Evolutionary conservation across 2,329 filamentous ascomycete species (phyloP), one percentile per base, ranked within the genome.

Genomic region (Myriangium duriaei): DNA sequence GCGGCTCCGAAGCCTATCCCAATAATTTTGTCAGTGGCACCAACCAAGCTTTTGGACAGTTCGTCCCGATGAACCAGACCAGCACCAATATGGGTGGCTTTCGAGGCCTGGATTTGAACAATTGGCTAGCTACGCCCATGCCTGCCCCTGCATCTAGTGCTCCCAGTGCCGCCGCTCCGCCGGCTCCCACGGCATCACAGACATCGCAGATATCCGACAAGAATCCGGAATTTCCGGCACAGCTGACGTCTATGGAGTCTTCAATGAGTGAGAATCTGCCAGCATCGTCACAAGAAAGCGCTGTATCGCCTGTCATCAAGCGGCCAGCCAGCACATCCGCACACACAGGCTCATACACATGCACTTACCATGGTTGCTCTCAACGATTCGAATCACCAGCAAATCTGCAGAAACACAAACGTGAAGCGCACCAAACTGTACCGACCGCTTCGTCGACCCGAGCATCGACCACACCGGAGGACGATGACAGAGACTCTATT

Each of bases 331-430:
- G 76, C 29, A 76, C 79, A 2, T 67, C 68, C 11, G 81, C 85
- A 0, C 83, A 93, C 47, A 73, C 78, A 13, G 88, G 88, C 10
- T 94, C 87, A 0, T 98, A 95, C 62, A 93, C 87, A 1, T 98
- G 91, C 60, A 95, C 87, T 1, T 94, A 94, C 51, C 86, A 93
- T 52, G 85, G 86, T 9, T 96, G 91, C 55, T 79, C 78, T 0
- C 68, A 81, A 48, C 81, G 91, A 37, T 98, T 98, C 53, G 84
- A 93, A 49, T 85, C 85, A 1, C 85, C 86, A 4, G 71, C 76
- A 6, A 76, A 87, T 48, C 69, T 98, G 3, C 87, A 96, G 57
- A 91, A 91, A 62, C 91, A 98, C 65, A 95, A 95, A 67, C 77
- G 87, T 15, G 91, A 98, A 55, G 83, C 79, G 4, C 91, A 98